Base-by-base conservation (phyloP, 331 rosid species). In the Cucumis variabilis region DNA sequence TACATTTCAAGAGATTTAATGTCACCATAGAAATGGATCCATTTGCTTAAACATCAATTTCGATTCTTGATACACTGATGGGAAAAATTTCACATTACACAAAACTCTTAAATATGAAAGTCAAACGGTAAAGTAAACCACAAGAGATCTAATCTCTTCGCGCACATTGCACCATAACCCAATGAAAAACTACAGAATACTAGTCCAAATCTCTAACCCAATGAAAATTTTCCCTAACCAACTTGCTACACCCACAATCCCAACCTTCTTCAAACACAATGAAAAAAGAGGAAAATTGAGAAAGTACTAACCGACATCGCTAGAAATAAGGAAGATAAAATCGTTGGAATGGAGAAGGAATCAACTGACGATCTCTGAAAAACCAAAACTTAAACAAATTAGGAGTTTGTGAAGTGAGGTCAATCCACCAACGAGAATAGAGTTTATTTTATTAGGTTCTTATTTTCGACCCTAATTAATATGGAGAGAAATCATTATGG, bases 261-360 rank as follows among this genome's bases (percentile, higher is more conserved):
- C 23, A 85, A 85, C 46, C 37, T n/a, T n/a, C n/a, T 67, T 27
- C 28, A 85, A 69, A 85, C 51, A 48, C 63, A 12, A 51, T 21
- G 68, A 50, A 67, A 76, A 27, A 53, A 48, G 46, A 85, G 51
- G 79, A 68, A 85, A 46, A 46, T 69, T 70, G 16, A 85, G 5
- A 69, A 69, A 69, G 68, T 30, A 85, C 87, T 69, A 28, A 84
- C 87, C 87, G 79, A 85, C 87, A 85, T 85, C 80, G 80, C 79
- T 25, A 30, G 51, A 69, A 68, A 68, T 55, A 66, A 50, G 51
- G 68, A 53, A 85, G 28, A 70, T 41, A n/a, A n/a, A 50, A 17
- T 24, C 87, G 76, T 44, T 65, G 78, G 63, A 84, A 84, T 48
- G 66, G 41, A 1, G 68, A 41, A 14, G 12, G 62, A 25, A 85